Evolutionary conservation across 257 asterid genomes (phyloP).

Genomic region (Euphrasia confusa): DNA sequence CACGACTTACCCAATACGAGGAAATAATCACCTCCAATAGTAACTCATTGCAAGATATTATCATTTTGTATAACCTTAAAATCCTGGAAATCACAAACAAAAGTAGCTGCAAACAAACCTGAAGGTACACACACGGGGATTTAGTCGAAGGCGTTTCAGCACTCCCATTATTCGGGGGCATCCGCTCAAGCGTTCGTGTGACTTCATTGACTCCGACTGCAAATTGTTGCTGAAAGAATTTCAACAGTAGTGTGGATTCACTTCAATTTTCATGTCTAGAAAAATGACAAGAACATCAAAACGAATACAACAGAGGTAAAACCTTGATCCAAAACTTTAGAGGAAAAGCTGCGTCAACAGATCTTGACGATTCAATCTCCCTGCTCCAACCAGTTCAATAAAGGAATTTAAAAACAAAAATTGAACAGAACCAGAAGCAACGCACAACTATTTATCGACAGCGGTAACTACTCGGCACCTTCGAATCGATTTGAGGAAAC

Average conservation of each 20-base stretch:
- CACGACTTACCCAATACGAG: not conserved
- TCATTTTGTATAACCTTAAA: not conserved
- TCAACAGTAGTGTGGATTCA: conserved; percentile 3
- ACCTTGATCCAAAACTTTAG: conserved; percentile 80
- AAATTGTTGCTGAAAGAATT: conserved; percentile 56
- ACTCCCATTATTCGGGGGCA: conserved; percentile 34
- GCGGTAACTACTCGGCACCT: conserved; percentile 30
- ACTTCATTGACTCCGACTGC: conserved; percentile 85
- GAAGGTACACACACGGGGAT: conserved; percentile 40
- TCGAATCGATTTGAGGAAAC: conserved; percentile 44
- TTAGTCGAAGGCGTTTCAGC: conserved; percentile 17
- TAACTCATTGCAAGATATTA: not conserved
- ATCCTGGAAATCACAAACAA: conserved; percentile 11
- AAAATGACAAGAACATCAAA: not conserved
- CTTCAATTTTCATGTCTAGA: conserved; percentile 4
- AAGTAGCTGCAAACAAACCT: conserved; percentile 35
- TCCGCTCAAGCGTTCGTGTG: conserved; percentile 78
- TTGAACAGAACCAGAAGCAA: not conserved
- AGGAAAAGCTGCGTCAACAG: conserved; percentile 40
- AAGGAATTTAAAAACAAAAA: not conserved
- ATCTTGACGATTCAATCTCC: conserved; percentile 54
- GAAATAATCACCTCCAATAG: not conserved
- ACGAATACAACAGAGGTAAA: not conserved
- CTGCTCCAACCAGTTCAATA: conserved; percentile 33
- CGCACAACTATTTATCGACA: not conserved